Evolutionary conservation across 2,329 filamentous ascomycete genomes (phyloP).

Genomic region (Claviceps spartinae): DNA sequence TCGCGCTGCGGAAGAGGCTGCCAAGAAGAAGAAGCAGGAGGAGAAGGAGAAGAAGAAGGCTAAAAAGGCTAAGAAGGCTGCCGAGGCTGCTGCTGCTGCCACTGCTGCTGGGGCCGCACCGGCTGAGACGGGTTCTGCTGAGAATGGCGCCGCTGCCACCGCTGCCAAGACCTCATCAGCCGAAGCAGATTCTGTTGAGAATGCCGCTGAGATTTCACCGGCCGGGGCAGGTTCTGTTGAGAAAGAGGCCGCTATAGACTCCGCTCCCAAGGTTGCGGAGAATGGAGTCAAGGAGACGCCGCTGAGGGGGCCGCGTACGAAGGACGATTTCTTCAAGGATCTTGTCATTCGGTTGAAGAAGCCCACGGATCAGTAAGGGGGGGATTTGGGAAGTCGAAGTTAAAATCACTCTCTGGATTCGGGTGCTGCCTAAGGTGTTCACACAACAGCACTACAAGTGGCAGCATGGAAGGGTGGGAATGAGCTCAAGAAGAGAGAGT

Average conservation of each 20-base stretch:
- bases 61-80: constrained; percentile 23
- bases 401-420: too few species aligned
- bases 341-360: constrained; percentile 12
- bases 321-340: constrained; percentile 10
- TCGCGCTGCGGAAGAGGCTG: constrained; percentile 34
- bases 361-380: not conserved
- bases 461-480: too few species aligned
- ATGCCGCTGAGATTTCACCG: not conserved
- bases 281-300: constrained; percentile 6
- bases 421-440: too few species aligned
- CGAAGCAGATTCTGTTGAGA: too few species aligned
- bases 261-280: not conserved
- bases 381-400: too few species aligned
- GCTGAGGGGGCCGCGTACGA: too few species aligned
- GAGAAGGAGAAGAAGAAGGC: constrained; percentile 29
- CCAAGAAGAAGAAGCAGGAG: constrained; percentile 36
- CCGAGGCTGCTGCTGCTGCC: constrained; percentile 11
- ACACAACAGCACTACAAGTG: too few species aligned
- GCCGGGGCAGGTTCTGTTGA: constrained; percentile 8
- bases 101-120: constrained; percentile 1
- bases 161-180: not conserved
- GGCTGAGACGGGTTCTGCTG: constrained; percentile 7
- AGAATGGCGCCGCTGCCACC: constrained; percentile 3
- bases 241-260: not conserved
- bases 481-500: not conserved